A percentile compares a stretch with the other conserved stretches of the same genome.
phyloP scores from a whole-genome alignment of 2,329 filamentous ascomycete species.

The Pyricularia sp. region DNA sequence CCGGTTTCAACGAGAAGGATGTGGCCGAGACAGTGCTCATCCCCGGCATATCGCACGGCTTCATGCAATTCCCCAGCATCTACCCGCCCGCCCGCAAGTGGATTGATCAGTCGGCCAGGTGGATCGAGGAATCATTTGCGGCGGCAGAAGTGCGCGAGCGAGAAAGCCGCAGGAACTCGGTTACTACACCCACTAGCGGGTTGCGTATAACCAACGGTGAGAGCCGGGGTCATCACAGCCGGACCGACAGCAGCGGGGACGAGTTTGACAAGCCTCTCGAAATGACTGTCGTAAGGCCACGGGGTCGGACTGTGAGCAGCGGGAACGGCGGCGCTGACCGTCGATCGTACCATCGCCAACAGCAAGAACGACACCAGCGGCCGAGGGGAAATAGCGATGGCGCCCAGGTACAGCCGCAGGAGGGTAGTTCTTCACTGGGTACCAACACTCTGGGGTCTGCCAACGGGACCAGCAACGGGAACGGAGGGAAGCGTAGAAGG shows the following conservation, averaged over 20 bases:
- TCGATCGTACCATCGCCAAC: background rate
- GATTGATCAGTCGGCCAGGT: constrained; percentile 62
- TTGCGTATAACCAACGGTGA: constrained; percentile 10
- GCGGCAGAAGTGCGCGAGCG: constrained; percentile 30
- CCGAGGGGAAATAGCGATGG: constrained; percentile 7
- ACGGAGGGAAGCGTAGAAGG: constrained; percentile 17
- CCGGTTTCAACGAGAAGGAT: constrained; percentile 58
- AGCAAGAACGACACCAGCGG: constrained; percentile 10
- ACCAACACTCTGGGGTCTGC: background rate
- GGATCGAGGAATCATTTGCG: constrained; percentile 69
- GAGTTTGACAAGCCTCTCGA: constrained; percentile 66
- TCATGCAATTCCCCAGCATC: constrained; percentile 77
- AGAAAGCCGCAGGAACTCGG: constrained; percentile 13
- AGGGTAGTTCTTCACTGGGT: background rate
- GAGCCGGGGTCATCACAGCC: constrained; percentile 30
- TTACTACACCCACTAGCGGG: constrained; percentile 1
- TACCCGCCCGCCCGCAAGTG: constrained; percentile 88
- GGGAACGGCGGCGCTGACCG: background rate
- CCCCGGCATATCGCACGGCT: constrained; percentile 84
- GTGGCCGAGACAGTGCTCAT: constrained; percentile 73
- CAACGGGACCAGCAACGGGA: constrained; percentile 3
- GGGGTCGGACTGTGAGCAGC: constrained; percentile 3
- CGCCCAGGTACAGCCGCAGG: background rate
- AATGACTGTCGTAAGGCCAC: constrained; percentile 56
- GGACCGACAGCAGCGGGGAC: constrained; percentile 56